Evolutionary conservation across 306 rosid species (phyloP).

Genomic region (Corylus americana): DNA sequence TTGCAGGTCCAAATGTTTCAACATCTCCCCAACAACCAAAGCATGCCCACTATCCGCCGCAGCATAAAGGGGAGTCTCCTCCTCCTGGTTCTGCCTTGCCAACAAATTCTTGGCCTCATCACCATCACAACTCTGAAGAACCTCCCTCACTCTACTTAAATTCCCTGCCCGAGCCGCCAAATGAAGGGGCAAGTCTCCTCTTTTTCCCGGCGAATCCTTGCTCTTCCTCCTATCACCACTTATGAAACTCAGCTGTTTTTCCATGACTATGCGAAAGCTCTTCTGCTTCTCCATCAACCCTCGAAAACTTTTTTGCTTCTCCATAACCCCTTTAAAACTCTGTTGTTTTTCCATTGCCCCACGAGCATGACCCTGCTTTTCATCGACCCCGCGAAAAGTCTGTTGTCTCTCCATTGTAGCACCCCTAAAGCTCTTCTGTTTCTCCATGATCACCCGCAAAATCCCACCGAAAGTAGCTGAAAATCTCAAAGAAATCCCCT

Average conservation of each 20-base stretch:
- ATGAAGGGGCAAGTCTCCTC: slow-evolving; percentile 65
- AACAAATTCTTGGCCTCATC: slow-evolving; percentile 50
- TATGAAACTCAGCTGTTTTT: slow-evolving; percentile 58
- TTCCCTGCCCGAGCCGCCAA: slow-evolving; percentile 84
- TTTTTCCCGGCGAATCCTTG: slow-evolving; percentile 60
- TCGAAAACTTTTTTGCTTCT: slow-evolving; percentile 75
- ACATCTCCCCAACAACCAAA: slow-evolving; percentile 67
- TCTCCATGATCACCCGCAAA: slow-evolving; percentile 36
- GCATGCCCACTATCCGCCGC: slow-evolving; percentile 85
- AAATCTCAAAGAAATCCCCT: neutral
- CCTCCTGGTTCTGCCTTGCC: slow-evolving; percentile 77
- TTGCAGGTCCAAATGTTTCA: slow-evolving; percentile 75
- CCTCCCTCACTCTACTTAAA: slow-evolving; percentile 53
- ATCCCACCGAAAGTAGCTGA: neutral
- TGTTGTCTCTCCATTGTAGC: slow-evolving; percentile 57
- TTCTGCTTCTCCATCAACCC: slow-evolving; percentile 85
- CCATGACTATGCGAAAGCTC: slow-evolving; percentile 64
- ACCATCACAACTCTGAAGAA: slow-evolving; percentile 49
- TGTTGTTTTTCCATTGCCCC: slow-evolving; percentile 53
- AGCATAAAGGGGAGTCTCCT: slow-evolving; percentile 87
- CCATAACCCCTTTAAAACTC: slow-evolving; percentile 42
- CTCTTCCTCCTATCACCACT: slow-evolving; percentile 46
- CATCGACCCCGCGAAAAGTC: slow-evolving; percentile 43
- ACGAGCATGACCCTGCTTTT: slow-evolving; percentile 42
- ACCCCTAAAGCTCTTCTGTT: slow-evolving; percentile 30